phyloP scores from a whole-genome alignment of 1,139 yeast genomes.

The Suhomyces panamericanus region DNA sequence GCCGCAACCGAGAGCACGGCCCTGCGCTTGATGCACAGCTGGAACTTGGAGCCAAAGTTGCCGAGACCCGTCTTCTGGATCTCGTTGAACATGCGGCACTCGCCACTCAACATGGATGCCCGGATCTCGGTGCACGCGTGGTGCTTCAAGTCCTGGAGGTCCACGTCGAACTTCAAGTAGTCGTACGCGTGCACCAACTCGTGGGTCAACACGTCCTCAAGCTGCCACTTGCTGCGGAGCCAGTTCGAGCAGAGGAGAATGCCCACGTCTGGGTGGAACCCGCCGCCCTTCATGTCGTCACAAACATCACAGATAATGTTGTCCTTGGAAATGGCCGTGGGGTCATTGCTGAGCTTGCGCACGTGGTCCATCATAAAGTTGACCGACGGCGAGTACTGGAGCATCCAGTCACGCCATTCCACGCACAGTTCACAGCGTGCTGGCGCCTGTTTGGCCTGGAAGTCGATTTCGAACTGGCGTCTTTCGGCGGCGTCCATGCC shows the following conservation, averaged over 20 bases:
- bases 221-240: slow-evolving; percentile 72
- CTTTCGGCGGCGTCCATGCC: slow-evolving; percentile 59
- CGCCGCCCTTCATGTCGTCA: slow-evolving; percentile 86
- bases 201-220: slow-evolving; percentile 90
- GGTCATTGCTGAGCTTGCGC: slow-evolving; percentile 45
- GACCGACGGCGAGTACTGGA: slow-evolving; percentile 81
- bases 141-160: slow-evolving; percentile 80
- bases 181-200: slow-evolving; percentile 95
- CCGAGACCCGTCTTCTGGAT: slow-evolving; percentile 64
- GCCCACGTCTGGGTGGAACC: slow-evolving; percentile 89
- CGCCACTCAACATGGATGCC: slow-evolving; percentile 92
- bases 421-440: slow-evolving; percentile 60
- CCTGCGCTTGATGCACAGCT: slow-evolving; percentile 83
- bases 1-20: slow-evolving; percentile 83
- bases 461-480: slow-evolving; percentile 58
- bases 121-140: slow-evolving; percentile 97
- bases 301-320: slow-evolving; percentile 82
- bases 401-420: slow-evolving; percentile 75
- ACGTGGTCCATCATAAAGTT: slow-evolving; percentile 86
- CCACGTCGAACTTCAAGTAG: slow-evolving; percentile 80
- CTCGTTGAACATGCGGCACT: slow-evolving; percentile 88
- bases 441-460: slow-evolving; percentile 50
- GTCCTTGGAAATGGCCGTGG: slow-evolving; percentile 14
- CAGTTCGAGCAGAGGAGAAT: slow-evolving; percentile 85
- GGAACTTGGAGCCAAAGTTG: slow-evolving; percentile 78